Evolutionary conservation across 1,284 basidiomycete species (phyloP).

Genomic region (Irpex lacteus): DNA sequence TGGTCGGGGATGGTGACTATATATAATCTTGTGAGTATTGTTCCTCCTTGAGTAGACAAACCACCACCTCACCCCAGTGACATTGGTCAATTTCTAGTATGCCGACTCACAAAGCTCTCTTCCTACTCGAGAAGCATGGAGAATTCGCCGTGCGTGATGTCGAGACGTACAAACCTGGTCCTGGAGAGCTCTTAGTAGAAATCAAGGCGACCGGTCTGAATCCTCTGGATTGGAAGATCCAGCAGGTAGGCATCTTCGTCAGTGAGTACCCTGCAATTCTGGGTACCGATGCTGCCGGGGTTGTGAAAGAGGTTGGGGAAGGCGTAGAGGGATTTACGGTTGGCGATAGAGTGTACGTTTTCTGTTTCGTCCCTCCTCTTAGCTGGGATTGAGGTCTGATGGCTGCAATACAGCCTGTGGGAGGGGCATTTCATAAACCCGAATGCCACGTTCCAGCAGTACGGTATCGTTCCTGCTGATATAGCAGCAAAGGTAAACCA

Average conservation of each 20-base stretch:
- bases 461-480: conserved; percentile 38
- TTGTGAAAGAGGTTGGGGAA: conserved; percentile 50
- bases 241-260: conserved; percentile 25
- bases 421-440: conserved; percentile 36
- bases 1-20: no score
- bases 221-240: conserved; percentile 25
- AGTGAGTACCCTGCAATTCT: conserved; percentile 38
- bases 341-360: conserved; percentile 53
- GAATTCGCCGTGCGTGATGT: not conserved
- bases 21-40: no score
- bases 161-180: conserved; percentile 3
- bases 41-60: no score
- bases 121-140: conserved; percentile 3
- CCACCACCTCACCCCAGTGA: no score
- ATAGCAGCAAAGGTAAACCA: conserved; percentile 39
- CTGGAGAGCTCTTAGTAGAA: conserved; percentile 13
- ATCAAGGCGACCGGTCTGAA: conserved; percentile 10
- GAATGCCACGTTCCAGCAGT: conserved; percentile 48
- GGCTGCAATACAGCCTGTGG: conserved; percentile 34
- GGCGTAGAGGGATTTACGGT: conserved; percentile 45
- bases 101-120: conserved; percentile 8
- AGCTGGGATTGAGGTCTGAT: not conserved
- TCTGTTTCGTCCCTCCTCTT: not conserved
- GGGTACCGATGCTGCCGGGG: conserved; percentile 56
- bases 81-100: not conserved